Evolutionary conservation across 2,329 filamentous ascomycete genomes (phyloP).

Genomic region (Thielaviopsis ethacetica): DNA sequence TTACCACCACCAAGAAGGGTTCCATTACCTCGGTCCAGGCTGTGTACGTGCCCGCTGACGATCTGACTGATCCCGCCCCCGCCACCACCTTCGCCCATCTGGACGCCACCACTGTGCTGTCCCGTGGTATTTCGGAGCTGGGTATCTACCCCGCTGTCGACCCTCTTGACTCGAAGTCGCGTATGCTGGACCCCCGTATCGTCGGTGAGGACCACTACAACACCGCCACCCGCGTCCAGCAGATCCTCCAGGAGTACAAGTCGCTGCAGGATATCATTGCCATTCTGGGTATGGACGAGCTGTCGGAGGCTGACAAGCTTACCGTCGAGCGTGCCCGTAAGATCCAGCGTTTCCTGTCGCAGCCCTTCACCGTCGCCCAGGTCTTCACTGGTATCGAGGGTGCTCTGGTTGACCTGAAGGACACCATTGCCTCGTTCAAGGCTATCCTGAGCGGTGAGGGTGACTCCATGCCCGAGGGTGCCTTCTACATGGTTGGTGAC

Average conservation of each 20-base stretch:
- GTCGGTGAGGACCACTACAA: constrained; percentile 97
- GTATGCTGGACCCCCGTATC: constrained; percentile 98
- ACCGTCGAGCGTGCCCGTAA: constrained; percentile 99
- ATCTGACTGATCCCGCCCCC: constrained; percentile 99
- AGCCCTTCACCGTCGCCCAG: constrained; percentile 84
- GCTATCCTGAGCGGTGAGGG: constrained; percentile 86
- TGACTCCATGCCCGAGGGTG: constrained; percentile 88
- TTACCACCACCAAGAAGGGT: constrained; percentile 98
- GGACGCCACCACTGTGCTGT: constrained; percentile 99
- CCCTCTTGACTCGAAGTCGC: constrained; percentile 97
- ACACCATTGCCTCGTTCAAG: constrained; percentile 96
- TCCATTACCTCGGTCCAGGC: constrained; percentile 99
- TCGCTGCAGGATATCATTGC: constrained; percentile 99
- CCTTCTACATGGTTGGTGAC: constrained; percentile 97
- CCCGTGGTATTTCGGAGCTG: constrained; percentile 99
- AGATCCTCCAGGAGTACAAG: constrained; percentile 99
- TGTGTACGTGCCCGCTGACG: constrained; percentile 99
- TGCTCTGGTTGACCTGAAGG: constrained; percentile 93
- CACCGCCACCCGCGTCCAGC: constrained; percentile 86
- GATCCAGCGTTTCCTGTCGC: constrained; percentile 98
- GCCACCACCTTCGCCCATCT: constrained; percentile 99
- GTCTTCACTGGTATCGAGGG: constrained; percentile 91
- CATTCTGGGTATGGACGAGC: constrained; percentile 99
- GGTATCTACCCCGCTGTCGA: constrained; percentile 99
- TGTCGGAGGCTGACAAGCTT: constrained; percentile 98